Percentiles rank a stretch among this genome's conserved stretches.
Evolutionary conservation across 805 yeast genomes (phyloP).

Genomic region (Lipomyces yamadae): DNA sequence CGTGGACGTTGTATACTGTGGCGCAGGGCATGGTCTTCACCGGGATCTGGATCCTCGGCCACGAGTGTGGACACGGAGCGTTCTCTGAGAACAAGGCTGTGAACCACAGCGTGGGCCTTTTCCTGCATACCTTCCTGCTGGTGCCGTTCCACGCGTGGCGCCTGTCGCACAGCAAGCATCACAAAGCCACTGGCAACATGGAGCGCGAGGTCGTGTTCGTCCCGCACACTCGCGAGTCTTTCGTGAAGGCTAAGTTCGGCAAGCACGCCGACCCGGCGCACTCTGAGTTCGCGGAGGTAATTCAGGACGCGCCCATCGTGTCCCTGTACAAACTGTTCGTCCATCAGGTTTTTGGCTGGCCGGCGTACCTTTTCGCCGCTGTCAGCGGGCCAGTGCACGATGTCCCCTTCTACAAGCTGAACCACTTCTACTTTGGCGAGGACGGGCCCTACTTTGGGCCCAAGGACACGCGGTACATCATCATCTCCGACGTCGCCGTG

Average conservation of each 20-base stretch:
- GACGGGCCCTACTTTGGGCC: constrained; percentile 72
- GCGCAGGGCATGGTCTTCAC: constrained; percentile 70
- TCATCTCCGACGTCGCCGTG: constrained; percentile 76
- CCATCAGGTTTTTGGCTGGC: constrained; percentile 84
- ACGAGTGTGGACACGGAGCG: constrained; percentile 91
- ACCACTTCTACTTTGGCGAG: constrained; percentile 69
- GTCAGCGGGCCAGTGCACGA: constrained; percentile 75
- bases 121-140: constrained; percentile 73
- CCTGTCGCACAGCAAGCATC: constrained; percentile 82
- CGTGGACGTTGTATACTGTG: constrained; percentile 63
- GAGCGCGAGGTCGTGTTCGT: constrained; percentile 84
- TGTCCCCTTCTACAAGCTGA: constrained; percentile 55
- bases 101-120: constrained; percentile 83
- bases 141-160: constrained; percentile 93
- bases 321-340: constrained; percentile 60
- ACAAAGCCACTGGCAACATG: constrained; percentile 85
- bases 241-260: constrained; percentile 45
- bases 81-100: constrained; percentile 72
- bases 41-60: constrained; percentile 85
- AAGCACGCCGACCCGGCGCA: background rate
- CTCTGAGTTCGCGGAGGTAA: constrained; percentile 54
- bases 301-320: constrained; percentile 75
- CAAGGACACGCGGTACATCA: constrained; percentile 71
- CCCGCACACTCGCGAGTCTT: constrained; percentile 69
- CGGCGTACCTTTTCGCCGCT: constrained; percentile 65